Conservation (phyloP, 78 protist genomes). For the Dictyostelium purpureum region DNA sequence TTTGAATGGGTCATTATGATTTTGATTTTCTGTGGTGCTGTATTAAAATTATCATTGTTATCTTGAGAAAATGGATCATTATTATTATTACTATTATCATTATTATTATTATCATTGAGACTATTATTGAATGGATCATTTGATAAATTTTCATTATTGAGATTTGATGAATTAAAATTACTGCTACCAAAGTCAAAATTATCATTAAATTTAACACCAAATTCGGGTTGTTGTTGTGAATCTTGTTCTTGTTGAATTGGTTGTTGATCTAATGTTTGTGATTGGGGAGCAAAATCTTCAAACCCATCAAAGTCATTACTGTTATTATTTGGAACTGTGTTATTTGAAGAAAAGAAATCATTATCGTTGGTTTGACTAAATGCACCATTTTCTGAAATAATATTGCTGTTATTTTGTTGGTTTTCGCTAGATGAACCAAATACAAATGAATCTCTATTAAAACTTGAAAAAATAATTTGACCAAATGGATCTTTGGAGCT, state of each 20-base stretch:
- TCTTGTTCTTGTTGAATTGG: slow-evolving; percentile 3
- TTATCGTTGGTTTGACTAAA: background rate
- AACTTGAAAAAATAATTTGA: slow-evolving; percentile 3
- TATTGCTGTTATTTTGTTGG: background rate
- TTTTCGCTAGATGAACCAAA: background rate
- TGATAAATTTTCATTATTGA: background rate
- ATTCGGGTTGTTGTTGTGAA: slow-evolving; percentile 6
- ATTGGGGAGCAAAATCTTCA: background rate
- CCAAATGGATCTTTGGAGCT: slow-evolving; percentile 39
- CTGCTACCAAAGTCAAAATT: background rate
- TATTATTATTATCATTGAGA: background rate
- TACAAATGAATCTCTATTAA: slow-evolving; percentile 4
- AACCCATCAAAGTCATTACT: slow-evolving; percentile 1
- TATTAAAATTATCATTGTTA: background rate
- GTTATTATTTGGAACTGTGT: background rate
- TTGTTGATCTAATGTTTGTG: background rate
- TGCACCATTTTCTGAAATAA: background rate
- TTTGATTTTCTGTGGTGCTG: background rate
- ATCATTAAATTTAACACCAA: slow-evolving; percentile 5
- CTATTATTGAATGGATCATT: background rate
- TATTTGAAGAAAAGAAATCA: background rate
- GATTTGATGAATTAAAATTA: too few relatives aligned
- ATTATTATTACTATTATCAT: too few relatives aligned
- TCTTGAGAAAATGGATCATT: slow-evolving; percentile 9
- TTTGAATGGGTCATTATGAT: slow-evolving; percentile 3